Base-by-base conservation (phyloP, 2,329 filamentous ascomycete species). In the Periconia digitata region DNA sequence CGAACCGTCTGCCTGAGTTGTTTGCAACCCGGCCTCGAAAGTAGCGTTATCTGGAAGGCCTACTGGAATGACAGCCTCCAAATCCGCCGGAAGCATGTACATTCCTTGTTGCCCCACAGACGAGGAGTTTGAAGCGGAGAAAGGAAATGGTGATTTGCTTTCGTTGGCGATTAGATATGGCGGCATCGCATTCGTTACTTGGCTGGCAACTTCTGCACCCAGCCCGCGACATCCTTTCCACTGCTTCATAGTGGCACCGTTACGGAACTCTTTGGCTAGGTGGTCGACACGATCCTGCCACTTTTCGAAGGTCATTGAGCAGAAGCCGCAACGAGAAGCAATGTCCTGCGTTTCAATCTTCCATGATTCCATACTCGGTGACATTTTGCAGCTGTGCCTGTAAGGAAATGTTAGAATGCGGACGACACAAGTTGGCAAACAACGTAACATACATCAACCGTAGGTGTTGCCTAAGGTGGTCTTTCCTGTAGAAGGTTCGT, bases 351-450 rank as follows among this genome's bases (percentile, higher is more conserved):
- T 78, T 42, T 77, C 76, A 22, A 78, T 78, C 60, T 81, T 82
- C 82, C 82, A 85, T 32, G 81, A 82, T 79, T 91, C 56, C 85
- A 83, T 85, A 72, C 75, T 64, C 72, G 72, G 58, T 76, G 85
- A 73, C 63, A 83, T 77, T 53, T 87, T 88, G 55, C 78, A 79
- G 51, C 76, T 75, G 59, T 85, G 82, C 53, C 57, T 58, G 37
- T 7, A 40, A 37, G 7, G 5, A 17, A n/a, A 1, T 32, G 44
- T 50, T 13, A 51, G 44, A 27, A 44, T 15, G 15, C 6, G 29
- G 21, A 3, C 8, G 3, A 15, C 2, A 6, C 15, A 2, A 29
- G 18, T 16, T n/a, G 24, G 12, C 4, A 2, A 3, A 29, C 22
- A 17, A n/a, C 2, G 36, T 7, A 42, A 53, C 56, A 47, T 47